phyloP scores from a whole-genome alignment of 306 rosid genomes.

The Trifolium fragiferum region DNA sequence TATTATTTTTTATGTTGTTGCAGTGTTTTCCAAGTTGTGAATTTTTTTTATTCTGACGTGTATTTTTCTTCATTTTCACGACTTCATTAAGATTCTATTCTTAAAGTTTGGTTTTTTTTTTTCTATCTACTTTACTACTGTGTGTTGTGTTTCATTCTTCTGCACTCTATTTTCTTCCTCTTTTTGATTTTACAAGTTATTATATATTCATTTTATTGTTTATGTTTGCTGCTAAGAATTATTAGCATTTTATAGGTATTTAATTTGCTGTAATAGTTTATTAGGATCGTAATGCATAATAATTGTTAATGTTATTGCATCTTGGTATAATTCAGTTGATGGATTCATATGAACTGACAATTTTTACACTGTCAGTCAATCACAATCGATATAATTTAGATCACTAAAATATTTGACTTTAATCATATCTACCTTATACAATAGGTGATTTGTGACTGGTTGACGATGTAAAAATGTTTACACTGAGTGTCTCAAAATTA shows the following conservation, averaged over 20 bases:
- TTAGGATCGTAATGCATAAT: conserved; percentile 17
- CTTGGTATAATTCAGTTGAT: conserved; percentile 2
- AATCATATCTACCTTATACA: background rate
- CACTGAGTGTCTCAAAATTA: background rate
- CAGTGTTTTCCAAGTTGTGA: conserved; percentile 34
- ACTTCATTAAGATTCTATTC: conserved; percentile 13
- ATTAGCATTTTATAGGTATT: background rate
- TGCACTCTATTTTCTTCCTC: background rate
- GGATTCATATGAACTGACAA: background rate
- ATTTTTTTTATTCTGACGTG: conserved; percentile 3
- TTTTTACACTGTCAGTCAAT: no score
- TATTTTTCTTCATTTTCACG: conserved; percentile 34
- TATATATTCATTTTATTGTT: conserved; percentile 7
- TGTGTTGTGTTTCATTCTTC: background rate
- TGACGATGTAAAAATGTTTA: background rate
- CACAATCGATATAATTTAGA: background rate
- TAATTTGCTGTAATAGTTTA: conserved; percentile 26
- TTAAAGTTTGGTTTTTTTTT: conserved; percentile 22
- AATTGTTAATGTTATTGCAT: conserved; percentile 9
- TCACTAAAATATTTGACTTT: background rate
- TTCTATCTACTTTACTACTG: conserved; percentile 13
- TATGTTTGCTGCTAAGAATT: background rate
- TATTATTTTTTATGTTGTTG: no score
- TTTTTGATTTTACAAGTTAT: background rate
- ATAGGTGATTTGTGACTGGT: background rate